Percentiles rank a stretch among this genome's conserved stretches.
Conservation (phyloP, 2,329 filamentous ascomycete genomes). For the Diaporthe ilicicola region DNA sequence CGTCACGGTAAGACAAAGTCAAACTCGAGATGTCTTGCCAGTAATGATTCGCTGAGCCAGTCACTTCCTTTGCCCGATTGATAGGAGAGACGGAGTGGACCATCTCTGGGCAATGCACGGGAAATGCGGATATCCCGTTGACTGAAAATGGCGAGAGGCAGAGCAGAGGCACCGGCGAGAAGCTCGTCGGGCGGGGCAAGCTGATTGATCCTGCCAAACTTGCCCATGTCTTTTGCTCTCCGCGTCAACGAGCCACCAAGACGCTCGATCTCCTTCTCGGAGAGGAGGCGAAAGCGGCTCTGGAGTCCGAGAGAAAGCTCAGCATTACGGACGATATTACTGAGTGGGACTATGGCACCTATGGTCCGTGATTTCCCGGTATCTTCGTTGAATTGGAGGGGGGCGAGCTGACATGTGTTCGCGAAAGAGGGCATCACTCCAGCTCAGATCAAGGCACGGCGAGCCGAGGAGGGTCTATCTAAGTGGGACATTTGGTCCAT, state of each 20-base stretch:
- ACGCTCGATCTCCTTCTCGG: slow-evolving; percentile 57
- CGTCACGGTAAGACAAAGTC: slow-evolving; percentile 44
- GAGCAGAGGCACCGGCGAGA: slow-evolving; percentile 51
- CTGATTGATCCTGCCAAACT: slow-evolving; percentile 60
- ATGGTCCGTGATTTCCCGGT: slow-evolving; percentile 40
- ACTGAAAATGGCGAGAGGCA: slow-evolving; percentile 51
- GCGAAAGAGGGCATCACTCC: slow-evolving; percentile 59
- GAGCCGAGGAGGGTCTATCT: slow-evolving; percentile 58
- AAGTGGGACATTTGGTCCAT: slow-evolving; percentile 66
- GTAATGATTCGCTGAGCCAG: slow-evolving; percentile 1
- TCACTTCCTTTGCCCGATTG: background rate
- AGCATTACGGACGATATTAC: slow-evolving; percentile 59
- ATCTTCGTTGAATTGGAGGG: background rate
- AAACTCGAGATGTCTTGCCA: slow-evolving; percentile 6
- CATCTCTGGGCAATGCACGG: slow-evolving; percentile 55
- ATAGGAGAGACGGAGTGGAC: slow-evolving; percentile 53
- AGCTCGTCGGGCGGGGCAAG: slow-evolving; percentile 58
- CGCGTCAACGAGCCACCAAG: slow-evolving; percentile 54
- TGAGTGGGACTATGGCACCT: slow-evolving; percentile 71
- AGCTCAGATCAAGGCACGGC: slow-evolving; percentile 56
- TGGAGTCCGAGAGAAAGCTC: slow-evolving; percentile 43
- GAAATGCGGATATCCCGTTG: slow-evolving; percentile 52
- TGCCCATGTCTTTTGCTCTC: slow-evolving; percentile 58
- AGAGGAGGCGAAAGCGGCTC: slow-evolving; percentile 31
- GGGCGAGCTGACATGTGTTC: slow-evolving; percentile 8